phyloP scores from a whole-genome alignment of 495 filamentous ascomycete genomes.

The Trichoderma erinaceum region DNA sequence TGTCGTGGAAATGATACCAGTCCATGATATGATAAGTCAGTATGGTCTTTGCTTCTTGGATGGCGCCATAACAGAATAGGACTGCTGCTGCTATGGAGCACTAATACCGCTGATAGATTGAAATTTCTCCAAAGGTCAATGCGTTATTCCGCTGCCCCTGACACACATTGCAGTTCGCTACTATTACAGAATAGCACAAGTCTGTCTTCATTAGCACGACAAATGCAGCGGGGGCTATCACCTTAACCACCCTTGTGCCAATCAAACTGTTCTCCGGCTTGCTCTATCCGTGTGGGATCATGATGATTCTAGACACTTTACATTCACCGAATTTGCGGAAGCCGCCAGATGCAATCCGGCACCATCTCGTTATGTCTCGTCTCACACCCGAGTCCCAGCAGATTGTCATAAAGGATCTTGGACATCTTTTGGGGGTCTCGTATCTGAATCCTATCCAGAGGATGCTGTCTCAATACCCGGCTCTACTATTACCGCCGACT shows the following conservation, averaged over 20 bases:
- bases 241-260: slow-evolving; percentile 8
- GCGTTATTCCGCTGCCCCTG: neutral
- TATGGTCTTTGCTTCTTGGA: neutral
- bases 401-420: neutral
- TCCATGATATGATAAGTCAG: neutral
- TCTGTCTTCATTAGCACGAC: neutral
- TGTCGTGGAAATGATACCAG: neutral
- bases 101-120: too few relatives aligned
- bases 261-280: slow-evolving; percentile 2
- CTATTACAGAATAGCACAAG: neutral
- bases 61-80: neutral
- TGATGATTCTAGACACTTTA: neutral
- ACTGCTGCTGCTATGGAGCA: neutral
- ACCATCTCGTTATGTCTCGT: neutral
- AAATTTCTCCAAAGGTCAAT: slow-evolving; percentile 3
- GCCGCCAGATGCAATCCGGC: neutral
- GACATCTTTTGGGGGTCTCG: neutral
- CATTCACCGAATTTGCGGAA: neutral
- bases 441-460: neutral
- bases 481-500: slow-evolving; percentile 7
- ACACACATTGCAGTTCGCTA: slow-evolving; percentile 9
- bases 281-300: neutral
- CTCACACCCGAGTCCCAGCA: neutral
- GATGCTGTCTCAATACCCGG: neutral
- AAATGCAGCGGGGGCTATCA: neutral